Base-by-base conservation (phyloP, 371 early-diverging fungal species). In the Quaeritorhiza haematococci region DNA sequence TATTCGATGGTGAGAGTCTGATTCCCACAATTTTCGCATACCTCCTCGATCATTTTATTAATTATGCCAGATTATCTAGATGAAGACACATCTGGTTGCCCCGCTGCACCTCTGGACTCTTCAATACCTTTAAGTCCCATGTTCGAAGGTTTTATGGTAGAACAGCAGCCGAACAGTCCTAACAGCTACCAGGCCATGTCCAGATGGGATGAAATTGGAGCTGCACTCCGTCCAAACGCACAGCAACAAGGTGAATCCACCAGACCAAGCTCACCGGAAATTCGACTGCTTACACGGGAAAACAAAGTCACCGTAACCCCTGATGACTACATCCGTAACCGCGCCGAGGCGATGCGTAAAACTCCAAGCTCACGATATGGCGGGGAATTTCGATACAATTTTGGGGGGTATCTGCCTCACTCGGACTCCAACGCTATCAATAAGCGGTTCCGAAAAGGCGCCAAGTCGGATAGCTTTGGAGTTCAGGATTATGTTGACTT, bases 331-430 rank as follows among this genome's bases (percentile, higher is more conserved):
- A 49, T 58, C 34, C 33, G 44, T 4, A 61, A 78, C 55, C 64
- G 78, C 13, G 27, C 3, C 1, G 33, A 38, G 19, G 75, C 78
- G 0, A 78, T 75, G 75, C 46, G 53, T 28, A 73, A 66, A 43
- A 70, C 63, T 1, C 60, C 49, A 6, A 66, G 70, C n/a, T 71
- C 72, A 4, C 42, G 63, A 32, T 71, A 70, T 61, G 53, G 56
- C 41, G 49, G 61, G 8, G n/a, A 24, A 34, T 59, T 70, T 33
- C 62, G 59, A 43, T 75, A 74, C 61, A 75, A 75, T 59, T 78
- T 56, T 42, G 78, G 78, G 23, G 78, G 78, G 1, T 78, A 73
- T 53, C 69, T 75, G n/a, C 78, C 78, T 65, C 46, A 56, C 54
- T 21, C 23, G 6, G 10, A 7, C n/a, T 7, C 27, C 27, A 21